Evolutionary conservation across 2,329 filamentous ascomycete species (phyloP), one percentile per base, ranked within the genome.

Genomic region (Coniochaeta sp.): DNA sequence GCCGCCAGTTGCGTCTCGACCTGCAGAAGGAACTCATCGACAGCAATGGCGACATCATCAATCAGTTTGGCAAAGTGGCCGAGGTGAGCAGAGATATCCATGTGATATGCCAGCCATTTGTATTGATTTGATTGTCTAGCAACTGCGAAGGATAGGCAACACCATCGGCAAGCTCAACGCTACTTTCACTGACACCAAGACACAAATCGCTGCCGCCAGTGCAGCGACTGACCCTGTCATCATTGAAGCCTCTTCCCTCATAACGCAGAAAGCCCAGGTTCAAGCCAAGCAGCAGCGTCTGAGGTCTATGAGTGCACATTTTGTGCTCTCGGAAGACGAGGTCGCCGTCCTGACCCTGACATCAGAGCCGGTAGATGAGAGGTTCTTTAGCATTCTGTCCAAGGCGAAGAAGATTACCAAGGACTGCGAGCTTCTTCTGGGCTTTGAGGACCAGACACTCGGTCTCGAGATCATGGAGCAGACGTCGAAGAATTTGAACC

Each of bases 381-480:
- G 79, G 1, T 99, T 97, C 76, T 99, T 98, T 71, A 74, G 82
- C 17, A 78, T 89, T 3, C 79, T 99, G 17, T 80, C 81, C 22
- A 89, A 91, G 68, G 89, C 93, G 4, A 97, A 96, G 73, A 89
- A 86, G 67, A 93, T 99, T 59, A 88, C 91, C 69, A 86, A 87
- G 64, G 93, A 98, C 69, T 96, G 92, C 67, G 90, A 97, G 70
- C 81, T 96, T 34, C 78, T 99, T 5, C 84, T 99, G 1, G 93
- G 93, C 2, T 90, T 92, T 32, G 93, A 97, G 71, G 91, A 92
- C 67, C 93, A 98, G 74, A 87, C 88, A 9, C 77, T 97, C 0
- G 95, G 93, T 0, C 79, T 96, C 4, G 93, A 98, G 67, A 84
- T 98, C 56, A 93, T 98, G 81, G 93, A 97, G 63, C 86, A 93